Evolutionary conservation across 2,329 filamentous ascomycete genomes (phyloP), one percentile per base, ranked within the genome.

Genomic region (Neospermospora avenae): DNA sequence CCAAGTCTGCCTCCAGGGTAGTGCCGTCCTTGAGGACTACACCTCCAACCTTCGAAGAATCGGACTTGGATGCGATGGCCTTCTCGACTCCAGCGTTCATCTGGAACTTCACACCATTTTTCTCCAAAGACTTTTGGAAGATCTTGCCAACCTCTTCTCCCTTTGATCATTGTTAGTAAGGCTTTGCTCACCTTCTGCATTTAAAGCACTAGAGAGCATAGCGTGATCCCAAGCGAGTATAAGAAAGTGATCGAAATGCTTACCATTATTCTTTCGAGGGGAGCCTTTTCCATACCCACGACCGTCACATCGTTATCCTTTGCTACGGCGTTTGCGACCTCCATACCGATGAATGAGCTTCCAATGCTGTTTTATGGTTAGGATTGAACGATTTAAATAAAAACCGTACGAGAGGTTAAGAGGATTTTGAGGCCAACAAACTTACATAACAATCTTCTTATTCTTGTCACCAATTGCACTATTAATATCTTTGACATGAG

Each of bases 291-390:
- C 89, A 93, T 93, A 39, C 95, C 95, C 22, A 99, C 80, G 42
- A 98, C 85, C 7, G 89, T 89, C 16, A 99, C 92, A 8, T 87
- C 78, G 73, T 99, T 96, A 69, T 89, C 88, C 68, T 88, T 89
- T 46, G 83, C 77, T 0, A 89, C 87, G 0, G 96, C 88, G 65
- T 93, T 95, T 63, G 90, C 93, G n/a, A 96, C 84, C 75, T 99
- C 95, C 90, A 99, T 96, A 42, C 95, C 95, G 71, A 99, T 99
- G 75, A 99, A 99, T 0, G 91, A 96, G 61, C 89, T 93, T 42
- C 95, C 95, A 57, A 99, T 81, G 14, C 48, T 51, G 48, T 51
- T 18, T 6, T 37, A 20, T 4, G 4, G 22, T 51, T 24, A 51
- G 48, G 3, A 24, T 18, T 31, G 28, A 20, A 14, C 16, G 16